Conservation (phyloP, 2,329 filamentous ascomycete species). For the Colletotrichum incanum region DNA sequence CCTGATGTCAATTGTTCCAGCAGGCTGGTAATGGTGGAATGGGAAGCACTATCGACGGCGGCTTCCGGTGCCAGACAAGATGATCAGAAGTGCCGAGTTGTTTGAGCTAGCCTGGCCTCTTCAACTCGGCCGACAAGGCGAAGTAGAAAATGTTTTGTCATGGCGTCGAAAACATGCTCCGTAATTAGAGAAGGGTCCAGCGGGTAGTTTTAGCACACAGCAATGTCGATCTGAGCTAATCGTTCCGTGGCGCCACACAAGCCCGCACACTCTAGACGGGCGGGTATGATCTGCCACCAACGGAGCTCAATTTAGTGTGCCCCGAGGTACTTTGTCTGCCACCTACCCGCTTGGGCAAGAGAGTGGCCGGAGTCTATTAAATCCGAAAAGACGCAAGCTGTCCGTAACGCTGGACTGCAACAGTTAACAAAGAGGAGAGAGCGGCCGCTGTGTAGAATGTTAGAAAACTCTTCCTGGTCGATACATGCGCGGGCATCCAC, state of each 20-base stretch:
- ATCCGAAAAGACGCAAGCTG: not conserved
- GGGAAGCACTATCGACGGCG: not conserved
- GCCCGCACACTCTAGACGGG: slow-evolving; percentile 23
- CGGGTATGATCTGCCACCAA: slow-evolving; percentile 33
- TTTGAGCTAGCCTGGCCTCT: not conserved
- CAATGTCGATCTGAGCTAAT: slow-evolving; percentile 40
- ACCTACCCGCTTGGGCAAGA: slow-evolving; percentile 23
- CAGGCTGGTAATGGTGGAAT: slow-evolving; percentile 19
- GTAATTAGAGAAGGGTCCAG: slow-evolving; percentile 36
- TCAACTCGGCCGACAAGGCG: not conserved
- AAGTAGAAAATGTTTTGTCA: not conserved
- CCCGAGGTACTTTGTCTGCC: not conserved
- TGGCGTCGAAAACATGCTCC: slow-evolving; percentile 32
- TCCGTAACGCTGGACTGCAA: not conserved
- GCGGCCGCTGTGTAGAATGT: slow-evolving; percentile 23
- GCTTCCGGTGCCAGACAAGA: not conserved
- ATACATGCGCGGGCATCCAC: slow-evolving; percentile 26
- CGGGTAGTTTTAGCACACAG: slow-evolving; percentile 29
- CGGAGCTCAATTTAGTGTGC: not conserved
- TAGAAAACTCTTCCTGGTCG: slow-evolving; percentile 26
- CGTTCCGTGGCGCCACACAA: slow-evolving; percentile 33
- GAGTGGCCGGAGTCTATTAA: not conserved
- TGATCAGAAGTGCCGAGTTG: not conserved
- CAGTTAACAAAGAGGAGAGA: slow-evolving; percentile 21
- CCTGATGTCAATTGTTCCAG: slow-evolving; percentile 36